These are phyloP conservation scores for Aleurites moluccanus DNA, from an alignment of 441 rosid genomes.

Conservation along the genomic window DNA sequence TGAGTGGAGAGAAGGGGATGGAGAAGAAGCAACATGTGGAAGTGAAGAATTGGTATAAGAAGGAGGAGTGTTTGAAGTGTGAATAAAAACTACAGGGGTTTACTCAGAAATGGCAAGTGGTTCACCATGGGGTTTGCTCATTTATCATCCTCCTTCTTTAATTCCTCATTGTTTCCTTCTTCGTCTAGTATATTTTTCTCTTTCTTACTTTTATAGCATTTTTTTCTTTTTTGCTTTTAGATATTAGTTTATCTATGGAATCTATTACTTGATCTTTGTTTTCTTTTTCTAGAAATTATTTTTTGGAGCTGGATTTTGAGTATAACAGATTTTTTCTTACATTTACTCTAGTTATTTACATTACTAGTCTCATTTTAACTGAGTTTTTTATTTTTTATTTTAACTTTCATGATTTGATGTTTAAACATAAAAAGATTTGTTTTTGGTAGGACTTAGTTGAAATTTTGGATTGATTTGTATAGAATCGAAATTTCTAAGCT, in stretches of 20 bases:
- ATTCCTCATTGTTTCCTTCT: conserved; percentile 31
- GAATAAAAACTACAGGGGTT: conserved; percentile 83
- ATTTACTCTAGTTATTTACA: neutral
- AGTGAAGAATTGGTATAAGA: conserved; percentile 19
- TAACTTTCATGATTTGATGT: neutral
- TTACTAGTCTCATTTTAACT: neutral
- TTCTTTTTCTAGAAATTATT: neutral
- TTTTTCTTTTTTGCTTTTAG: neutral
- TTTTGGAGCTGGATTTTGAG: neutral
- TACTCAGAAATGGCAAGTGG: conserved; percentile 68
- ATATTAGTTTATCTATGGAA: neutral
- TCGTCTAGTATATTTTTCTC: conserved; percentile 24
- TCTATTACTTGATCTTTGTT: neutral
- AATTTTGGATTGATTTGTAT: neutral
- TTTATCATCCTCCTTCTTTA: conserved; percentile 32
- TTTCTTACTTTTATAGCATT: neutral
- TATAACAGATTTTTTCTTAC: neutral
- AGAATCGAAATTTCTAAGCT: neutral
- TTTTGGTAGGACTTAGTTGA: neutral
- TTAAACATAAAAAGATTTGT: neutral
- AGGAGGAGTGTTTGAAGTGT: conserved; percentile 28
- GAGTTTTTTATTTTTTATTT: neutral
- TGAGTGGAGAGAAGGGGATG: conserved; percentile 45
- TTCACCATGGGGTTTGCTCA: conserved; percentile 69
- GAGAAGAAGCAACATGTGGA: conserved; percentile 43